Evolutionary conservation across 768 basidiomycete species (phyloP), one percentile per base, ranked within the genome.

Genomic region (Phylloporus sp.): DNA sequence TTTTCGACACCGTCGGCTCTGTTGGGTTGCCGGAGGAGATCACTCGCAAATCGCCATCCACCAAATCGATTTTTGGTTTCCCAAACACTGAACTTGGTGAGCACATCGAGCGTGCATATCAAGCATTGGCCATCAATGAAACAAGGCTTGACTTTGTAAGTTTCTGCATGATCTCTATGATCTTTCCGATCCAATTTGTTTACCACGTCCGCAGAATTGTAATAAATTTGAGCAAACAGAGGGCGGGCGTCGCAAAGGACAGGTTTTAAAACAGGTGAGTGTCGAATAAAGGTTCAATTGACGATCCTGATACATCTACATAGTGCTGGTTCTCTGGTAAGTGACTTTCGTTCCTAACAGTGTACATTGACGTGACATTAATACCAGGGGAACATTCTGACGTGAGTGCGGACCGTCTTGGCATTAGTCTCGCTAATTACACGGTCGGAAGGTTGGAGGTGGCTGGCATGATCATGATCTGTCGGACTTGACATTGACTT

Each of bases 1-100:
- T 89, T 18, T 89, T 84, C 59, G 87, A 89, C 59, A 89, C 87
- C 6, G 87, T 88, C n/a, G 85, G 85, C 13, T 77, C 85, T 11
- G 64, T 86, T 26, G 86, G 86, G 10, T 66, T 89, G 15, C 87
- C 87, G 1, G 82, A 82, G 59, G 86, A 87, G 58, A 59, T 88
- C 15, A 74, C 75, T 3, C 66, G 74, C 39, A 66, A 70, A 16
- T 73, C 74, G 11, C 66, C 73, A 15, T 76, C 74, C 49, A 64
- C 75, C 13, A 73, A 68, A 47, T 75, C 73, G 5, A 67, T 86
- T 4, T 88, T 86, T 57, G 87, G 87, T 20, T 87, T 88, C 61
- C 76, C 74, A 11, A 82, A 87, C 59, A 73, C 70, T 11, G 53
- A 68, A 16, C 70, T 89, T 11, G 86, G 86, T 29, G 71, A 76